phyloP scores from a whole-genome alignment of 164 flowering plant species.

The Tetracentron sinense region DNA sequence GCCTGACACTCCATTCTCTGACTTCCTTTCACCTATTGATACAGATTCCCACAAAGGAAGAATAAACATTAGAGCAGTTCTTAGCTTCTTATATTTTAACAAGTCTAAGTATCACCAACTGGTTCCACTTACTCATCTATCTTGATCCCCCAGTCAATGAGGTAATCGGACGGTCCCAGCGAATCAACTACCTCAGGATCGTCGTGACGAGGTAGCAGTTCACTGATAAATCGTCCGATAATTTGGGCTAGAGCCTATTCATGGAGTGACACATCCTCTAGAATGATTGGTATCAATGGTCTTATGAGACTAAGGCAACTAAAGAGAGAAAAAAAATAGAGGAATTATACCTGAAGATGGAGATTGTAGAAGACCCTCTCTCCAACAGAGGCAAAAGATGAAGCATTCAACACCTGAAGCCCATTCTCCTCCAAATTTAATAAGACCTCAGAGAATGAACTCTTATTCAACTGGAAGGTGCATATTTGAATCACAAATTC shows the following conservation, averaged over 20 bases:
- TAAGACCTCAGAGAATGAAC: conserved; percentile 37
- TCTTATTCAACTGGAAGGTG: conserved; percentile 9
- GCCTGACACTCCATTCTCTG: conserved; percentile 27
- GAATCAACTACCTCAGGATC: no score
- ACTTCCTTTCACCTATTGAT: conserved; percentile 25
- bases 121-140: no score
- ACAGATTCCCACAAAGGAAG: background rate
- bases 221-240: no score
- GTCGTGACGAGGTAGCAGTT: no score
- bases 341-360: conserved; percentile 47
- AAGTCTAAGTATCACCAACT: no score
- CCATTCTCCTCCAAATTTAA: conserved; percentile 44
- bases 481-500: conserved; percentile 52
- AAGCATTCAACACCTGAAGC: conserved; percentile 36
- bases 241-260: no score
- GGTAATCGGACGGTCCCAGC: no score
- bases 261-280: no score
- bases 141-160: no score
- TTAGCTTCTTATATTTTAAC: background rate
- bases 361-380: conserved; percentile 45
- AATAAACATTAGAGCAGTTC: background rate
- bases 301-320: background rate
- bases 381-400: conserved; percentile 38
- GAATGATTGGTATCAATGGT: background rate
- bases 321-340: background rate